phyloP scores from a whole-genome alignment of 1,139 yeast species.

The Komagataea norvegica region DNA sequence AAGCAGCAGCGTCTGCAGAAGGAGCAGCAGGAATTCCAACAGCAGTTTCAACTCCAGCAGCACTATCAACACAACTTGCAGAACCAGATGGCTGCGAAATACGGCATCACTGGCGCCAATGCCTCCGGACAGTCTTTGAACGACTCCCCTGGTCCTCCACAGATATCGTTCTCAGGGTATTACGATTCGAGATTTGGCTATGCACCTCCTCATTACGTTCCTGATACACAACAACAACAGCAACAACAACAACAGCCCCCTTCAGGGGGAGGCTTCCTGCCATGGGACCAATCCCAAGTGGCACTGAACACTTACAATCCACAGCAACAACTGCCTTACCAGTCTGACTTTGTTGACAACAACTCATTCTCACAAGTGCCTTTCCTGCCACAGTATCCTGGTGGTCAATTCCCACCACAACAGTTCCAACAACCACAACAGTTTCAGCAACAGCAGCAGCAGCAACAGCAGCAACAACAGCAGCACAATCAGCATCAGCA shows the following conservation, averaged over 20 bases:
- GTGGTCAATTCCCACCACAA: constrained; percentile 1
- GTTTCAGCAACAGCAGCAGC: constrained; percentile 4
- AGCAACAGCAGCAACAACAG: constrained; percentile 1
- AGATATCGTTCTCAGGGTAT: too few species aligned
- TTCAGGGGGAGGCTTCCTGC: background rate
- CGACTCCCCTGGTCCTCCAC: too few species aligned
- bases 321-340: background rate
- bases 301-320: background rate
- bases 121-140: too few species aligned
- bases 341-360: background rate
- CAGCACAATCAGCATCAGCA: background rate
- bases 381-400: background rate
- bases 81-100: constrained; percentile 22
- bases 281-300: background rate
- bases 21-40: constrained; percentile 20
- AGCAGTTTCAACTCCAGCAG: constrained; percentile 16
- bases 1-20: constrained; percentile 17
- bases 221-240: background rate
- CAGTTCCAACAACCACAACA: background rate
- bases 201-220: constrained; percentile 1
- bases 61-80: constrained; percentile 20
- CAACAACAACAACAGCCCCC: background rate
- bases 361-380: constrained; percentile 1
- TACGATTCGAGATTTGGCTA: too few species aligned
- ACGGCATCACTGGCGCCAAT: constrained; percentile 17